Conservation (phyloP, 2,329 filamentous ascomycete genomes). For the Tolypocladium pustulatum region DNA sequence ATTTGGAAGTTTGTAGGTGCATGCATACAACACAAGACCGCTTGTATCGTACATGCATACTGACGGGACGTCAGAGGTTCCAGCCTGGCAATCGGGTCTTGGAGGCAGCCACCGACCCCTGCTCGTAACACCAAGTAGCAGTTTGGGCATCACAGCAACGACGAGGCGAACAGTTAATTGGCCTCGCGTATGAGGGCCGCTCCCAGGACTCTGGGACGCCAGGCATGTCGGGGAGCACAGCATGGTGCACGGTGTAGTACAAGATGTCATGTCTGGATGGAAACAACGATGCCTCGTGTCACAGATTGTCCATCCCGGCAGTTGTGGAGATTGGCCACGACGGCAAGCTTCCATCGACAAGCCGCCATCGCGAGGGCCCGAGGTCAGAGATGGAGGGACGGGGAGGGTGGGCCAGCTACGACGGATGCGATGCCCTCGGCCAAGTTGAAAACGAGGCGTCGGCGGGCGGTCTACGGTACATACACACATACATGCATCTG, state of each 20-base stretch:
- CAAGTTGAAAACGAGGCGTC: neutral
- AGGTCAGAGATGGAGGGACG: neutral
- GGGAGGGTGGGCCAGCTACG: neutral
- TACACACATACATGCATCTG: neutral
- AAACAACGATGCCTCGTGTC: neutral
- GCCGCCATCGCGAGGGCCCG: neutral
- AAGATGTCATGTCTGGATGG: neutral
- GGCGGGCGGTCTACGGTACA: neutral
- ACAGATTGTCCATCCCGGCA: neutral
- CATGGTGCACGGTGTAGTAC: neutral
- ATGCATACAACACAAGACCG: neutral
- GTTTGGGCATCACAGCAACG: neutral
- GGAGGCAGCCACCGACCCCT: neutral
- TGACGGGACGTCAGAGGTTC: neutral
- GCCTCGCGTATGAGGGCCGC: neutral
- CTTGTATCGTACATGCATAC: neutral
- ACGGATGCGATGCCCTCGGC: neutral
- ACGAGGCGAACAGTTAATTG: neutral
- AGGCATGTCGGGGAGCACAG: neutral
- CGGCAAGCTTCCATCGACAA: neutral
- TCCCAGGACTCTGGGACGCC: slow-evolving; percentile 1
- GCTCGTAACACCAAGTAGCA: neutral
- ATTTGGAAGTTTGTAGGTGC: neutral
- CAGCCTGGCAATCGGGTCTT: neutral
- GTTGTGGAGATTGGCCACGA: neutral